Conservation (phyloP, 495 filamentous ascomycete species). For the Penicillium waksmanii region DNA sequence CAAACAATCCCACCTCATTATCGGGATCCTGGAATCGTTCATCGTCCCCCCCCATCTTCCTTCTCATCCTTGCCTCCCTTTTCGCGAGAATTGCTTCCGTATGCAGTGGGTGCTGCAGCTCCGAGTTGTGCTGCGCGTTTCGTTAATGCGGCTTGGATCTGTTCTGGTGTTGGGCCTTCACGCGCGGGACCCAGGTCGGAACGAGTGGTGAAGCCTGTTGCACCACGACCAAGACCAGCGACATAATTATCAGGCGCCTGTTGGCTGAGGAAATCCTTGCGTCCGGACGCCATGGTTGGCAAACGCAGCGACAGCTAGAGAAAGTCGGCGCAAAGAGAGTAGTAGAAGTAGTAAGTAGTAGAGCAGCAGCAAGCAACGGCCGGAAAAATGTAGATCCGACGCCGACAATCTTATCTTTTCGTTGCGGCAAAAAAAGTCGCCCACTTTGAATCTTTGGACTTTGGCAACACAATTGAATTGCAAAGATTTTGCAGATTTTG, state of each 20-base stretch:
- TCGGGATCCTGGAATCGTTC: constrained; percentile 94
- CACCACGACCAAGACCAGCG: constrained; percentile 94
- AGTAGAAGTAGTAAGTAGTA: background rate
- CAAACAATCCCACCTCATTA: constrained; percentile 94
- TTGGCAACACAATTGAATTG: background rate
- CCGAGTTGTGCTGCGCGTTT: constrained; percentile 88
- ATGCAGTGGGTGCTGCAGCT: constrained; percentile 75
- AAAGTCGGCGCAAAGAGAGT: background rate
- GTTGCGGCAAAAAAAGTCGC: constrained; percentile 30
- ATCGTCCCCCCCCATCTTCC: constrained; percentile 74
- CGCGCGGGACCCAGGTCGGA: constrained; percentile 95
- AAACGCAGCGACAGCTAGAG: constrained; percentile 12
- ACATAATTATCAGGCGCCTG: constrained; percentile 97
- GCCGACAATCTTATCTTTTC: constrained; percentile 44
- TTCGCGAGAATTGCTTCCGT: constrained; percentile 71
- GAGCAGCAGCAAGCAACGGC: background rate
- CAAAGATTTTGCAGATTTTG: background rate
- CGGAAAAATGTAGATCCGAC: constrained; percentile 39
- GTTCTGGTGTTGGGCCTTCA: constrained; percentile 95
- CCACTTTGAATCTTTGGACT: background rate
- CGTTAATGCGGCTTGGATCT: constrained; percentile 95
- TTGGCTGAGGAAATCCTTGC: constrained; percentile 90
- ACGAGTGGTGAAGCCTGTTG: constrained; percentile 96
- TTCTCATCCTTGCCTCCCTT: constrained; percentile 63
- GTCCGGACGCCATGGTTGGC: constrained; percentile 65